These are phyloP conservation scores for Fusarium sp. DNA, from an alignment of 2,329 filamentous ascomycete species.

Conservation along the genomic window DNA sequence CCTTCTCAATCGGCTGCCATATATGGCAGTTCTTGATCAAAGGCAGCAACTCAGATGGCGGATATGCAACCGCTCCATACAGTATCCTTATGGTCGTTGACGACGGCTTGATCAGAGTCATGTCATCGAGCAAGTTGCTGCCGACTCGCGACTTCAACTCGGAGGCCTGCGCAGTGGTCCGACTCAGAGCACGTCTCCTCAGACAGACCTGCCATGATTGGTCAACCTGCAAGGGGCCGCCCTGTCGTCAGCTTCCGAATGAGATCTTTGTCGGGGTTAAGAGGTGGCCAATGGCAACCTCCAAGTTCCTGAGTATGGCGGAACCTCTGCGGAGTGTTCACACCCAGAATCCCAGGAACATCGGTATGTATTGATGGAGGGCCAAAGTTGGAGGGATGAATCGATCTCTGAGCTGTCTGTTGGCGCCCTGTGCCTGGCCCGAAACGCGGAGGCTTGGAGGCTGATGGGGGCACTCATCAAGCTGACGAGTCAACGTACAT, in stretches of 20 bases:
- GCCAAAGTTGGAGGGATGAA: slow-evolving; percentile 17
- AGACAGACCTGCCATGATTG: slow-evolving; percentile 31
- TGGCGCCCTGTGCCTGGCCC: slow-evolving; percentile 30
- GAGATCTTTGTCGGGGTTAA: slow-evolving; percentile 37
- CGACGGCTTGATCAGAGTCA: slow-evolving; percentile 7
- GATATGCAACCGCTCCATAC: background rate
- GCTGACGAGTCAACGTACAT: slow-evolving; percentile 27
- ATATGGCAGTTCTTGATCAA: background rate
- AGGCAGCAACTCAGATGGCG: slow-evolving; percentile 7
- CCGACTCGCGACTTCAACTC: too few species aligned
- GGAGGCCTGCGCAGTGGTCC: slow-evolving; percentile 18
- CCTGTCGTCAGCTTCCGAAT: slow-evolving; percentile 38
- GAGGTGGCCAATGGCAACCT: slow-evolving; percentile 43
- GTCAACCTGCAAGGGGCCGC: slow-evolving; percentile 39
- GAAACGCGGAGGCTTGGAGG: slow-evolving; percentile 33
- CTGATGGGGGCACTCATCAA: slow-evolving; percentile 14
- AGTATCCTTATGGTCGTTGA: background rate
- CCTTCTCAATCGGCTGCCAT: slow-evolving; percentile 1
- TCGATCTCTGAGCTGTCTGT: slow-evolving; percentile 28
- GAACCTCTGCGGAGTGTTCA: slow-evolving; percentile 21
- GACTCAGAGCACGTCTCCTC: slow-evolving; percentile 31
- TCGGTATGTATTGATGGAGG: slow-evolving; percentile 1
- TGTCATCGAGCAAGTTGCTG: slow-evolving; percentile 6
- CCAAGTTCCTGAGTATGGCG: slow-evolving; percentile 25
- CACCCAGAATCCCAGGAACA: slow-evolving; percentile 17